Percentiles rank a stretch among this genome's conserved stretches.
Evolutionary conservation across 148 eudicot genomes (phyloP).

Genomic region (Oxyria digyna): DNA sequence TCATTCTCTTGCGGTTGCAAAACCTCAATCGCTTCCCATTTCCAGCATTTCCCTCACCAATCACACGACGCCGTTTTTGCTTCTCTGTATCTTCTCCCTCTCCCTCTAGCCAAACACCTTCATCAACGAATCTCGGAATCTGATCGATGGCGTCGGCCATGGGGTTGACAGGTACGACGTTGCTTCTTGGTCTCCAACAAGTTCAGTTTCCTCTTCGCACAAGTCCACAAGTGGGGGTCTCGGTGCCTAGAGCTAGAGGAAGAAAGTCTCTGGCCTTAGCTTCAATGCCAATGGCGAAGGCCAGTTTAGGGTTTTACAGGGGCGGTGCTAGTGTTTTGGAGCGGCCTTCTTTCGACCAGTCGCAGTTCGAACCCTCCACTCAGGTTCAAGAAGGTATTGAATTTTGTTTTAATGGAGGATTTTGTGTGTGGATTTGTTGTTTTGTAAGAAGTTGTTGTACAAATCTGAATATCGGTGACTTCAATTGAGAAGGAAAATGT

Average conservation of each 20-base stretch:
- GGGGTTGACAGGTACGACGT: constrained; percentile 7
- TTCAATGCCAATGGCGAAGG: constrained; percentile 13
- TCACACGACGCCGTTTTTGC: background rate
- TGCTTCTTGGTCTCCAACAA: background rate
- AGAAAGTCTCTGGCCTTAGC: constrained; percentile 3
- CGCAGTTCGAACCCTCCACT: constrained; percentile 28
- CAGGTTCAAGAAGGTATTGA: constrained; percentile 25
- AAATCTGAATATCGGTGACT: background rate
- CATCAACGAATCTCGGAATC: background rate
- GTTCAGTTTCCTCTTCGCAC: background rate
- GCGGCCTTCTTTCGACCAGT: constrained; percentile 27
- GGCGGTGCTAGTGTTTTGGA: constrained; percentile 30
- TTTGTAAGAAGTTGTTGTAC: background rate
- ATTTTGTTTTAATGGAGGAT: background rate
- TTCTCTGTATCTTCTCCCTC: background rate
- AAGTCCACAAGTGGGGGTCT: background rate
- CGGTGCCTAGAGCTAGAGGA: background rate
- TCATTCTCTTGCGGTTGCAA: background rate
- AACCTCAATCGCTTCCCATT: background rate
- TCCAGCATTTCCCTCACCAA: background rate
- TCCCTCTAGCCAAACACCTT: background rate
- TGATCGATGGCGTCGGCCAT: constrained; percentile 5
- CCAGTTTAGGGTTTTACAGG: constrained; percentile 22
- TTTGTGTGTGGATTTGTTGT: background rate
- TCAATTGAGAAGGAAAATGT: background rate